These are phyloP conservation scores for Leccinum imitatum DNA, from an alignment of 768 basidiomycete genomes.

Conservation along the genomic window DNA sequence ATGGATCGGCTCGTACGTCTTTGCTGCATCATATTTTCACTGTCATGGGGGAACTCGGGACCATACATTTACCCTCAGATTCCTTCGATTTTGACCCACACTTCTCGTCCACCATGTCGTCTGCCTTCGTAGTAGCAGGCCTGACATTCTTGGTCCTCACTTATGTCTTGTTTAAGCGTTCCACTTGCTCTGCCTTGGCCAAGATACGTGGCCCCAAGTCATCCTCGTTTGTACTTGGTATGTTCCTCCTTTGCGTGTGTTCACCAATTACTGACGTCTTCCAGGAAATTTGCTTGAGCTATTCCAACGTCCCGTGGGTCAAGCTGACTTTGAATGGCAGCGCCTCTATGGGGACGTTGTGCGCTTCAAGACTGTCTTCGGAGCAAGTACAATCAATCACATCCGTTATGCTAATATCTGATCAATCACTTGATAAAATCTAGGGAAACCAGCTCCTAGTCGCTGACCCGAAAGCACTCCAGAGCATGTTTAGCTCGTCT, in stretches of 20 bases:
- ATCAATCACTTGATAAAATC: conserved; percentile 2
- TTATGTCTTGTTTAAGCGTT: not conserved
- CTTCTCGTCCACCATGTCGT: conserved; percentile 14
- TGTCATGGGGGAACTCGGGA: conserved; percentile 8
- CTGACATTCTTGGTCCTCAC: conserved; percentile 9
- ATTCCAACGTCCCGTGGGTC: conserved; percentile 28
- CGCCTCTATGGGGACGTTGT: conserved; percentile 29
- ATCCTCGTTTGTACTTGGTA: conserved; percentile 25
- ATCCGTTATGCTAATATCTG: not conserved
- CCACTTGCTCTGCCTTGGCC: conserved; percentile 12
- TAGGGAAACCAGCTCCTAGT: conserved; percentile 48
- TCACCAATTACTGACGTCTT: conserved; percentile 22
- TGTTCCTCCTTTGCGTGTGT: not conserved
- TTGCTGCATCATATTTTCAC: not conserved
- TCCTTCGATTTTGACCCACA: not conserved
- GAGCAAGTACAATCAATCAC: conserved; percentile 16
- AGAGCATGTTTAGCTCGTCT: conserved; percentile 40
- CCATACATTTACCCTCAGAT: conserved; percentile 4
- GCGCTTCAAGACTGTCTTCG: conserved; percentile 29
- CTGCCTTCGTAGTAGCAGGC: not conserved
- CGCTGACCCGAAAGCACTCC: conserved; percentile 47
- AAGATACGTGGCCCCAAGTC: conserved; percentile 23
- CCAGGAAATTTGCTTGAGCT: conserved; percentile 32
- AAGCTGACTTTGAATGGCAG: conserved; percentile 33
- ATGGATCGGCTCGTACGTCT: not conserved